Conservation (phyloP, 208 protist species). For the Crithidia brevicula region DNA sequence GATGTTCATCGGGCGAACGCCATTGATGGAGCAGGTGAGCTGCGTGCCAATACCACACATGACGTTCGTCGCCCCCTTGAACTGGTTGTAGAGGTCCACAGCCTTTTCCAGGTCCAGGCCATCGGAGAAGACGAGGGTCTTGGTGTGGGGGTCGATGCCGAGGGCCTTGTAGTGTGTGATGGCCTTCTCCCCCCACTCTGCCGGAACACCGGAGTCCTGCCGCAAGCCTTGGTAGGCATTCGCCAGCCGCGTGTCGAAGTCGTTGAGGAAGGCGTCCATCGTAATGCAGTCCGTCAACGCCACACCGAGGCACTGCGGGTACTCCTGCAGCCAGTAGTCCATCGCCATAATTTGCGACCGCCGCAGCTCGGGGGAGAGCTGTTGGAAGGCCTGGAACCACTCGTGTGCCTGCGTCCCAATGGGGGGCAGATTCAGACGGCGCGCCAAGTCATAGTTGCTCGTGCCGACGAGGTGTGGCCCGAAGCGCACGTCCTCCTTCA, state of each 20-base stretch:
- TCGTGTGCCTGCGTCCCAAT: slow-evolving; percentile 90
- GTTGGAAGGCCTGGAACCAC: slow-evolving; percentile 93
- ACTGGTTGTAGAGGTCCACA: slow-evolving; percentile 56
- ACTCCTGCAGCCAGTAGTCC: slow-evolving; percentile 80
- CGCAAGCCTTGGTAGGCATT: slow-evolving; percentile 72
- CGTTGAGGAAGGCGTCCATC: slow-evolving; percentile 86
- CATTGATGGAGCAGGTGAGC: slow-evolving; percentile 83
- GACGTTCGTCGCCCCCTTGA: slow-evolving; percentile 64
- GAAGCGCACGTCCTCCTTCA: slow-evolving; percentile 67
- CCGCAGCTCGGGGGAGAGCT: slow-evolving; percentile 71
- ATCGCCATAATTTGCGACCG: slow-evolving; percentile 76
- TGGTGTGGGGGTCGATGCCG: slow-evolving; percentile 74
- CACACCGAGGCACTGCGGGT: slow-evolving; percentile 80
- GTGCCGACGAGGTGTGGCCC: slow-evolving; percentile 64
- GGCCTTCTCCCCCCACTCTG: slow-evolving; percentile 79
- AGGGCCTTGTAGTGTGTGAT: slow-evolving; percentile 77
- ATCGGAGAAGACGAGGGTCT: slow-evolving; percentile 89
- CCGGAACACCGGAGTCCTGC: slow-evolving; percentile 83
- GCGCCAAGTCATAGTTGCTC: slow-evolving; percentile 88
- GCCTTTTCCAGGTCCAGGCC: slow-evolving; percentile 80
- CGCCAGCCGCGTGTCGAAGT: slow-evolving; percentile 72
- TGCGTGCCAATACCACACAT: slow-evolving; percentile 89
- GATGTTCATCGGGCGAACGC: slow-evolving; percentile 79
- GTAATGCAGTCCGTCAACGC: slow-evolving; percentile 92
- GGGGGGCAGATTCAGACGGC: slow-evolving; percentile 55